phyloP scores from a whole-genome alignment of 805 yeast genomes.

The Saturnispora gosingensis region DNA sequence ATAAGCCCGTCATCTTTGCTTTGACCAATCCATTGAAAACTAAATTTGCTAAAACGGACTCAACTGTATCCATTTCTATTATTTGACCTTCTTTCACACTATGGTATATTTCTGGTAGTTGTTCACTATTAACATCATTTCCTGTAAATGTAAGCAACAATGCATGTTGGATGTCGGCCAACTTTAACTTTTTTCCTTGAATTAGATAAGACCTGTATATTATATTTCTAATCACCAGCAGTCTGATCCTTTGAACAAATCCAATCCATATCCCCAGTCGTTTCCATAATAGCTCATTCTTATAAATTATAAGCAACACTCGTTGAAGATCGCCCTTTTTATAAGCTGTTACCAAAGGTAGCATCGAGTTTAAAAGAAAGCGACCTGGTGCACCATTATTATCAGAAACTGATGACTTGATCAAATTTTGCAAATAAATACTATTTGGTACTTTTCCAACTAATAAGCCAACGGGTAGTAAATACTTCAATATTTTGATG shows the following conservation, averaged over 20 bases:
- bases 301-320: conserved; percentile 28
- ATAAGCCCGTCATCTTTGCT: conserved; percentile 35
- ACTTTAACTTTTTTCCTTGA: conserved; percentile 13
- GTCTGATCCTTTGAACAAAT: conserved; percentile 36
- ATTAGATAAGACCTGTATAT: conserved; percentile 17
- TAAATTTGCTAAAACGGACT: conserved; percentile 41
- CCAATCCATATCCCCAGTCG: conserved; percentile 31
- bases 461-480: conserved; percentile 43
- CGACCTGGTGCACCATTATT: conserved; percentile 5
- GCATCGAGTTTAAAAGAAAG: conserved; percentile 27
- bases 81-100: conserved; percentile 2
- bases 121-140: neutral
- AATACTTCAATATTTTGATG: conserved; percentile 32
- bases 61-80: conserved; percentile 27
- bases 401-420: conserved; percentile 10
- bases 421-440: conserved; percentile 13
- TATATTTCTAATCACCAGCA: conserved; percentile 39
- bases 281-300: conserved; percentile 32
- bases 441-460: conserved; percentile 43
- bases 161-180: conserved; percentile 19
- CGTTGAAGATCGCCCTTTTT: conserved; percentile 34
- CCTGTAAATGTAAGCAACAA: conserved; percentile 15
- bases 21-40: conserved; percentile 45
- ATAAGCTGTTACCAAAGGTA: conserved; percentile 29
- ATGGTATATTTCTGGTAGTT: conserved; percentile 14